Evolutionary conservation across 192 early-diverging fungal species (phyloP).

Genomic region (Dimargaris xerosporica): DNA sequence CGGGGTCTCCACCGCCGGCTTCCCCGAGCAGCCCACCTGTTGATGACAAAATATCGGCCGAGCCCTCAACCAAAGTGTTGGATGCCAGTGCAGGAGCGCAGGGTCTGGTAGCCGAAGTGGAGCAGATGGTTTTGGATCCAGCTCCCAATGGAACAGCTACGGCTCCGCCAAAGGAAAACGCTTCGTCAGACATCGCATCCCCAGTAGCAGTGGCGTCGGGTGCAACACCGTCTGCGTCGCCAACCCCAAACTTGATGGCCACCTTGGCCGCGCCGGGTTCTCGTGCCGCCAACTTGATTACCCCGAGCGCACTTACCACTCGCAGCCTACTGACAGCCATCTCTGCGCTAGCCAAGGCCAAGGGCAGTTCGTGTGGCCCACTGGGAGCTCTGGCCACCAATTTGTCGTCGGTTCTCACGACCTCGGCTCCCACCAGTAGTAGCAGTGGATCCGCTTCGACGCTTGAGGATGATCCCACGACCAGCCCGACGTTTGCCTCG

Average conservation of each 20-base stretch:
- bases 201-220: not conserved
- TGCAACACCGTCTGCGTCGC: not conserved
- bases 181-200: not conserved
- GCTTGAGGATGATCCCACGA: not conserved
- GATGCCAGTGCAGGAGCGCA: no score
- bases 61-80: not conserved
- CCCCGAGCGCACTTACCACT: conserved; percentile 5
- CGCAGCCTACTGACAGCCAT: conserved; percentile 8
- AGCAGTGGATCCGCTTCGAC: no score
- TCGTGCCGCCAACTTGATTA: not conserved
- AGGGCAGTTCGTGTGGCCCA: not conserved
- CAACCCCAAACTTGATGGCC: not conserved
- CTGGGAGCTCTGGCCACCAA: not conserved
- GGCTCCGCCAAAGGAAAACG: no score
- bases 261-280: not conserved
- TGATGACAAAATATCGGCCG: not conserved
- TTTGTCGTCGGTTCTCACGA: not conserved
- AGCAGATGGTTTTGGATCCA: not conserved
- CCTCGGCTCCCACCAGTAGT: not conserved
- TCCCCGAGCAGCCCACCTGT: not conserved
- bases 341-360: conserved; percentile 11
- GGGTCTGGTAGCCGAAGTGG: no score
- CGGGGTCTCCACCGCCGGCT: no score
- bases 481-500: conserved; percentile 3
- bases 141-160: not conserved